These are phyloP conservation scores for Puya raimondii DNA, from an alignment of 176 grass and related monocot genomes.

Conservation along the genomic window DNA sequence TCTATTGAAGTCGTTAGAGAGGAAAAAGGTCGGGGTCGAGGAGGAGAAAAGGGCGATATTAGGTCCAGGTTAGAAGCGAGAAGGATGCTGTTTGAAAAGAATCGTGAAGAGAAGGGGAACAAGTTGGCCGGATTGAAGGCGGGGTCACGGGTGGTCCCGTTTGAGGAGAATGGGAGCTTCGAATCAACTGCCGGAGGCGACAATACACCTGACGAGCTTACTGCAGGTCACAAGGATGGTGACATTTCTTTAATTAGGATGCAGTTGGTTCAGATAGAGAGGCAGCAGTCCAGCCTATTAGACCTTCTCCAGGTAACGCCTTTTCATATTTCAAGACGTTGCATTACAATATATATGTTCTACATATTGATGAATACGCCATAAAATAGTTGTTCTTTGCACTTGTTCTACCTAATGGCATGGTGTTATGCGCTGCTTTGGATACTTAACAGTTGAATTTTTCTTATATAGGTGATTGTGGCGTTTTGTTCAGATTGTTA, in stretches of 20 bases:
- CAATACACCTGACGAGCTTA: slow-evolving; percentile 35
- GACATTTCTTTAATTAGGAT: slow-evolving; percentile 67
- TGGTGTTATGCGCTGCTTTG: neutral
- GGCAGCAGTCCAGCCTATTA: slow-evolving; percentile 68
- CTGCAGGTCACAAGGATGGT: slow-evolving; percentile 44
- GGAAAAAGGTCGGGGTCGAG: slow-evolving; percentile 22
- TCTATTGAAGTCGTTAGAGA: slow-evolving; percentile 46
- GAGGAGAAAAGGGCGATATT: slow-evolving; percentile 31
- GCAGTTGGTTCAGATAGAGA: slow-evolving; percentile 95
- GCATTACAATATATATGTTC: neutral
- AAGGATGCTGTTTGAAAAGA: slow-evolving; percentile 44
- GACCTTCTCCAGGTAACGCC: slow-evolving; percentile 90
- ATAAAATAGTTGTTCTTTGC: neutral
- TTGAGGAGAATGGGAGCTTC: slow-evolving; percentile 27
- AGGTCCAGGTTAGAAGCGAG: slow-evolving; percentile 46
- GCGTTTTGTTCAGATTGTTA: neutral
- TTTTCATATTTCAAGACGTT: neutral
- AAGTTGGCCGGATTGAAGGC: slow-evolving; percentile 48
- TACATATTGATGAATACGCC: neutral
- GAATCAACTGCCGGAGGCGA: slow-evolving; percentile 32
- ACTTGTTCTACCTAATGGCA: neutral
- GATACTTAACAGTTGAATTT: neutral
- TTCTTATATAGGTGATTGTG: neutral
- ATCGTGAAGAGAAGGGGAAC: slow-evolving; percentile 47
- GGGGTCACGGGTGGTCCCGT: slow-evolving; percentile 61